Evolutionary conservation across 371 early-diverging fungal genomes (phyloP).

Genomic region (Circinella umbellata): DNA sequence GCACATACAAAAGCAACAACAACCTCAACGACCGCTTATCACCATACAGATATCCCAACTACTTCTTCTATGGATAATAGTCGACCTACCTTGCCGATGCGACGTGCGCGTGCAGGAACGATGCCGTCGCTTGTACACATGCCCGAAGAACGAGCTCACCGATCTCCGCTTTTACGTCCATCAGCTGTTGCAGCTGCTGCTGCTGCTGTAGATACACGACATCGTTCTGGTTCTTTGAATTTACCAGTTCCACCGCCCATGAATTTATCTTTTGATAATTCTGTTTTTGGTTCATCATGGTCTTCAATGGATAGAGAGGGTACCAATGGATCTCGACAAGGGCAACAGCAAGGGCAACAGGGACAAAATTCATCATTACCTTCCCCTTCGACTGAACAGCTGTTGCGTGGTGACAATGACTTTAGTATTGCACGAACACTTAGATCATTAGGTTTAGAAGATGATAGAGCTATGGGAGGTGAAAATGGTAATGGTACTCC

Average conservation of each 20-base stretch:
- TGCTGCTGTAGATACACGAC: slow-evolving; percentile 27
- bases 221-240: slow-evolving; percentile 64
- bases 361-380: slow-evolving; percentile 27
- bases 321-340: slow-evolving; percentile 33
- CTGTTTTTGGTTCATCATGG: slow-evolving; percentile 72
- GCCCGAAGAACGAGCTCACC: slow-evolving; percentile 38
- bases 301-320: slow-evolving; percentile 27
- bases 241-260: slow-evolving; percentile 59
- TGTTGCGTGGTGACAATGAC: slow-evolving; percentile 62
- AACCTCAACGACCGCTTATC: slow-evolving; percentile 15
- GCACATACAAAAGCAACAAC: slow-evolving; percentile 23
- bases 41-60: slow-evolving; percentile 12
- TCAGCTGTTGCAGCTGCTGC: slow-evolving; percentile 15
- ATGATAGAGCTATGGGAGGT: slow-evolving; percentile 32
- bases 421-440: slow-evolving; percentile 74
- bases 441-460: slow-evolving; percentile 80
- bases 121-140: slow-evolving; percentile 70
- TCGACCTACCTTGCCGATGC: slow-evolving; percentile 21
- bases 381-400: slow-evolving; percentile 62
- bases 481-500: slow-evolving; percentile 8
- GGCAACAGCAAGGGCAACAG: slow-evolving; percentile 18
- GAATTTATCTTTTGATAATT: slow-evolving; percentile 66
- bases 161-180: slow-evolving; percentile 28
- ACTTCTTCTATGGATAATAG: slow-evolving; percentile 1
- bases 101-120: slow-evolving; percentile 82